Evolutionary conservation across 257 asterid genomes (phyloP).

Genomic region (Solanum megistacrolobum): DNA sequence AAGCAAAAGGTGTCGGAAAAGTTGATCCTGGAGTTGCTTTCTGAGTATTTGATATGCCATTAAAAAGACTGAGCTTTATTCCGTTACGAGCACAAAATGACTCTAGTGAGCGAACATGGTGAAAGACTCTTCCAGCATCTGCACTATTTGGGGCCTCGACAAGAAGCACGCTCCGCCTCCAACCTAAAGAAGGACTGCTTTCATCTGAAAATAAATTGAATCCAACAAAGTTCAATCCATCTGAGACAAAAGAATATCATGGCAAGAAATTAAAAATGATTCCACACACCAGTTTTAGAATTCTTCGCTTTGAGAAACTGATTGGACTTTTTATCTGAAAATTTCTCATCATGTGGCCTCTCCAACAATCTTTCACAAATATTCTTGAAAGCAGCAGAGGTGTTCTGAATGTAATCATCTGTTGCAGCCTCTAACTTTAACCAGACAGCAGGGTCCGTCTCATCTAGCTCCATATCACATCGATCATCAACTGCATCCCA

Average conservation of each 20-base stretch:
- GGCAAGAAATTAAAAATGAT: constrained; percentile 1
- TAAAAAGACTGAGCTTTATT: constrained; percentile 48
- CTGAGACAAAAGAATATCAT: neutral
- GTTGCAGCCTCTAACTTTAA: constrained; percentile 78
- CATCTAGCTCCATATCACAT: constrained; percentile 98
- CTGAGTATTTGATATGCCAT: constrained; percentile 40
- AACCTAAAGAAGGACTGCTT: constrained; percentile 72
- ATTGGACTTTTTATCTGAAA: constrained; percentile 48
- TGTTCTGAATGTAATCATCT: constrained; percentile 64
- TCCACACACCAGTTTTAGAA: constrained; percentile 19
- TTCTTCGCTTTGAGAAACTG: constrained; percentile 43
- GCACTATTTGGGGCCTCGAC: constrained; percentile 94
- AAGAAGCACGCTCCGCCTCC: constrained; percentile 88
- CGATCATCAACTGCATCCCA: constrained; percentile 78
- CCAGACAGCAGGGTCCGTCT: constrained; percentile 95
- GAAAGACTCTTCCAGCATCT: constrained; percentile 85
- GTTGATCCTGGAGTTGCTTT: constrained; percentile 55
- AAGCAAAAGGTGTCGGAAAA: constrained; percentile 62
- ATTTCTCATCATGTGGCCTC: constrained; percentile 67
- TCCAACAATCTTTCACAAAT: constrained; percentile 76
- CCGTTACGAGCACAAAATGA: constrained; percentile 65
- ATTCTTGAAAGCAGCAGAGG: constrained; percentile 53
- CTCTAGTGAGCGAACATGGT: constrained; percentile 88
- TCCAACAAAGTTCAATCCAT: neutral
- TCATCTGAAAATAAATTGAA: constrained; percentile 30